Percentiles rank a stretch among this genome's conserved stretches.
These are phyloP conservation scores for Citrus unshiu DNA, from an alignment of 345 rosid genomes.

Conservation along the genomic window DNA sequence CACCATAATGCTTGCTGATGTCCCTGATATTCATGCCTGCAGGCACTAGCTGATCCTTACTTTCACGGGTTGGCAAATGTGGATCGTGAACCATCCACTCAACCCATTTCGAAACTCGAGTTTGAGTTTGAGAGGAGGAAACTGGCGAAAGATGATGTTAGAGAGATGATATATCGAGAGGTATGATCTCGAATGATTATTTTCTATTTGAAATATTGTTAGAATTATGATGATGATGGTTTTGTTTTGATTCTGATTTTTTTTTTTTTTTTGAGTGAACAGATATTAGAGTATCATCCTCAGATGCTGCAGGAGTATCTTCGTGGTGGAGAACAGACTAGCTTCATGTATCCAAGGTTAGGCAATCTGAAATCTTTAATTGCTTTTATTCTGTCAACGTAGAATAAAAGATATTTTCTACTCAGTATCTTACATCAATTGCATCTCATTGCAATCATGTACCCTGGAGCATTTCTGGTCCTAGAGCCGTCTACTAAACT, in stretches of 20 bases:
- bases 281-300: slow-evolving; percentile 98
- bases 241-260: slow-evolving; percentile 1
- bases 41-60: slow-evolving; percentile 94
- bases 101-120: slow-evolving; percentile 92
- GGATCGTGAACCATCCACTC: slow-evolving; percentile 86
- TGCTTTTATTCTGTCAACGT: background rate
- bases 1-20: slow-evolving; percentile 8
- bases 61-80: slow-evolving; percentile 79
- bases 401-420: background rate
- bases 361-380: slow-evolving; percentile 6
- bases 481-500: background rate
- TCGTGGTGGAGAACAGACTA: slow-evolving; percentile 90
- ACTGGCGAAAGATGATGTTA: slow-evolving; percentile 86
- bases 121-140: slow-evolving; percentile 99
- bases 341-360: slow-evolving; percentile 98
- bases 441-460: background rate
- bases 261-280: slow-evolving; percentile 19
- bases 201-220: slow-evolving; percentile 10
- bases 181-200: slow-evolving; percentile 28
- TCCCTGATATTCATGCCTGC: slow-evolving; percentile 21
- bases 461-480: background rate
- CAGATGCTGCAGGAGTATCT: slow-evolving; percentile 94
- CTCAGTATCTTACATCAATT: background rate
- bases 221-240: background rate
- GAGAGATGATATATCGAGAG: slow-evolving; percentile 97